Evolutionary conservation across 2,329 filamentous ascomycete species (phyloP).

Genomic region (Ophiostoma australiae): DNA sequence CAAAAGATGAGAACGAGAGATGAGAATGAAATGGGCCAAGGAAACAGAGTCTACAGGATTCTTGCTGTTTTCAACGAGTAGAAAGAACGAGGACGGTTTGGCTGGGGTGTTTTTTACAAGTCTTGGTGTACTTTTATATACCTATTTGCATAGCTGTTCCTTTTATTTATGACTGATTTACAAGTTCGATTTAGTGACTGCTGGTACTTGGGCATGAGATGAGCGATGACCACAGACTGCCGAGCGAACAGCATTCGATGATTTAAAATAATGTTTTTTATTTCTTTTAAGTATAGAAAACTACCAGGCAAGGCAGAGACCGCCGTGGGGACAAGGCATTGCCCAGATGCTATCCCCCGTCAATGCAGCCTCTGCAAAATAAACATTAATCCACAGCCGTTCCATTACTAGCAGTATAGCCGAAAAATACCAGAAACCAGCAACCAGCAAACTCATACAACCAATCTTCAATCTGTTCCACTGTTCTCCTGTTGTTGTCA

Average conservation of each 20-base stretch:
- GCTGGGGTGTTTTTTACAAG: background rate
- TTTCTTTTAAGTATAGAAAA: background rate
- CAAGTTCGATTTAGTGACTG: too few species aligned
- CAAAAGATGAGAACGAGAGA: background rate
- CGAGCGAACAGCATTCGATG: too few species aligned
- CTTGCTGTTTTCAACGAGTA: background rate
- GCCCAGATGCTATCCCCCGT: too few species aligned
- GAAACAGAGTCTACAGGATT: background rate
- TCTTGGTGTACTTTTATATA: slow-evolving; percentile 6
- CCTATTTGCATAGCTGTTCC: slow-evolving; percentile 1
- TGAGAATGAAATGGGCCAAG: too few species aligned
- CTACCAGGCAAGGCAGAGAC: too few species aligned
- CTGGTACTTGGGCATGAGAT: too few species aligned
- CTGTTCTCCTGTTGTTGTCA: background rate
- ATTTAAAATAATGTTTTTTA: background rate
- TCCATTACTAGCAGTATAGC: background rate
- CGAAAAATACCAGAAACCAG: too few species aligned
- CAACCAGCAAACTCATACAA: background rate
- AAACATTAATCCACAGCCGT: background rate
- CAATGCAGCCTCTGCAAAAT: too few species aligned
- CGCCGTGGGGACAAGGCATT: too few species aligned
- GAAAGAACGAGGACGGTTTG: background rate
- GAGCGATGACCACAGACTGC: too few species aligned
- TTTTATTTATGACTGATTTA: background rate
- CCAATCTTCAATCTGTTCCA: background rate